Conservation (phyloP, 2,329 filamentous ascomycete species). For the Thielaviopsis punctulata region DNA sequence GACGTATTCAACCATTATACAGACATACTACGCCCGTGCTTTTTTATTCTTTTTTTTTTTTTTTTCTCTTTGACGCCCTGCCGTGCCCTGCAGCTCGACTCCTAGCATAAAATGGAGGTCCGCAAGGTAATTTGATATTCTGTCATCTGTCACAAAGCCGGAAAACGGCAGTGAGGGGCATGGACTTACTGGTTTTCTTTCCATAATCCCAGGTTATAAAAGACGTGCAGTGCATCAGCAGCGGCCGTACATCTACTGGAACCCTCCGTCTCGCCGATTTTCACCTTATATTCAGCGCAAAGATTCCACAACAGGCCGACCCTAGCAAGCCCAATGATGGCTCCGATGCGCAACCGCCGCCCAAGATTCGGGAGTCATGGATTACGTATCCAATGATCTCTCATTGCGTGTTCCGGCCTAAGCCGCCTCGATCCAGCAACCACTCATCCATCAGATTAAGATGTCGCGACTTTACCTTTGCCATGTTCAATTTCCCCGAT, state of each 20-base stretch:
- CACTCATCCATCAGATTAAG: constrained; percentile 72
- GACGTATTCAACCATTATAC: too few species aligned
- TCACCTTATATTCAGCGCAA: constrained; percentile 38
- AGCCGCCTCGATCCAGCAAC: constrained; percentile 49
- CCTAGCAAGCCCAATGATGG: constrained; percentile 13
- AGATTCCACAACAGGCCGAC: constrained; percentile 18
- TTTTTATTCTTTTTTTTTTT: background rate
- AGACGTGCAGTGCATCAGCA: constrained; percentile 41
- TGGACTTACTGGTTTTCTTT: background rate
- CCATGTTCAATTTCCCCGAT: constrained; percentile 72
- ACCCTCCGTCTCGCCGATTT: constrained; percentile 45
- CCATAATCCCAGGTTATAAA: constrained; percentile 28
- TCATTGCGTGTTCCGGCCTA: constrained; percentile 60
- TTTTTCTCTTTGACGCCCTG: background rate
- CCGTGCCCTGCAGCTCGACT: background rate
- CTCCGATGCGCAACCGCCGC: constrained; percentile 14
- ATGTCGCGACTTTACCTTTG: constrained; percentile 84
- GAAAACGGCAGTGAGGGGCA: background rate
- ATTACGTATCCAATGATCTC: constrained; percentile 88
- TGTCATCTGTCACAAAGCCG: background rate
- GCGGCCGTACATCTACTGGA: constrained; percentile 38
- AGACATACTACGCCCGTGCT: background rate
- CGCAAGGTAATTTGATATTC: background rate
- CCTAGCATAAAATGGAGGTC: background rate
- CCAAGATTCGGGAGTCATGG: constrained; percentile 53